Base-by-base conservation (phyloP, 2,329 filamentous ascomycete genomes). In the Monosporascus sp. region DNA sequence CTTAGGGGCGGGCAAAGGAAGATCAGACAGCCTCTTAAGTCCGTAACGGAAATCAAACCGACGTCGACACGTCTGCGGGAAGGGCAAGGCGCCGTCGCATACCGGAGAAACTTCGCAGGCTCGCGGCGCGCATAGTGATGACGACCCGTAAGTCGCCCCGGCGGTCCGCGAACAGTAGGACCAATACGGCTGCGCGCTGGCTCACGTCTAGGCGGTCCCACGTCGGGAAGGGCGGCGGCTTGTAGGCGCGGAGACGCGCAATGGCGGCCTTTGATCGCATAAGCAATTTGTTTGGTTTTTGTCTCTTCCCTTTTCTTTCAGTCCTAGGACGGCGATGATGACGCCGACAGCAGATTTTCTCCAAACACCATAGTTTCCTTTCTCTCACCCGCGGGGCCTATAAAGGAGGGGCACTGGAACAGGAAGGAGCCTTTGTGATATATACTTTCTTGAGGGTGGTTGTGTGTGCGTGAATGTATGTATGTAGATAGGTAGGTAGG, bases 151-250 rank as follows among this genome's bases (percentile, higher is more conserved):
- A 75, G 61, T 96, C 88, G 41, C 93, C 93, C 57, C 81, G 77
- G 44, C 82, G 81, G 70, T 97, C 93, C 37, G 91, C 90, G 68
- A 94, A 97, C 1, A 97, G 80, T 50, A 97, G 80, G 48, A 97
- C 81, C 51, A 97, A 75, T 41, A 97, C 93, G 24, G 93, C 92
- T 16, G 93, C 93, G 60, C 91, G 84, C 57, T 90, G 83, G 59
- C 76, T 82, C 16, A 79, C 71, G 2, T 84, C 84, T 27, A 87
- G 74, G 20, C 71, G 71, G 64, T 85, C 79, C 84, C 85, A 87
- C 54, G 81, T 67, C 11, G 83, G 75, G 61, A 86, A 85, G 2
- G 81, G 71, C 2, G 84, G 84, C 19, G 84, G 78, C 54, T 74
- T 78, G 67, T 83, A 87, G 51, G 82, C 76, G 50, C 83, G 78